Conservation (phyloP, 2,329 filamentous ascomycete species). For the Trichoderma aggressivum region DNA sequence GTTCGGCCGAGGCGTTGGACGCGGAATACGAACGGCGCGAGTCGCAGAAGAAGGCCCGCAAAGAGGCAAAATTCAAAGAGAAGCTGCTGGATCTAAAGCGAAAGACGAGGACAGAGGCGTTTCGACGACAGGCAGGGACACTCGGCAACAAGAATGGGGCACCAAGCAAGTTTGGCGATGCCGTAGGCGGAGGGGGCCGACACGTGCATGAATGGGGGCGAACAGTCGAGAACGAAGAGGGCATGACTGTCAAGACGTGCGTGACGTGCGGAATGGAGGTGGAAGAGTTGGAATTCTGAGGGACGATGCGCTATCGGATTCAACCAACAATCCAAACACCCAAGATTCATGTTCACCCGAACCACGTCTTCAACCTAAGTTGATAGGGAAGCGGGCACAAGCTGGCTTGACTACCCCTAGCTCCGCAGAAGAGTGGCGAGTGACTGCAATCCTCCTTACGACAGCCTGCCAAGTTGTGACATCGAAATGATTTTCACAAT, state of each 20-base stretch:
- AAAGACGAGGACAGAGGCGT: conserved; percentile 86
- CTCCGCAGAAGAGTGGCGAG: neutral
- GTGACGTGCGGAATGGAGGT: conserved; percentile 74
- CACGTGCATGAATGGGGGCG: conserved; percentile 89
- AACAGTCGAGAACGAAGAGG: conserved; percentile 64
- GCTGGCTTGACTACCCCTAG: neutral
- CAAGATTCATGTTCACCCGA: too few relatives aligned
- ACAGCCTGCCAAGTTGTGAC: neutral
- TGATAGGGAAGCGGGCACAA: neutral
- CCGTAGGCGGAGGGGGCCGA: conserved; percentile 61
- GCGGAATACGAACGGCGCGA: conserved; percentile 81
- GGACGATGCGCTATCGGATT: neutral
- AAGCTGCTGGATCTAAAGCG: conserved; percentile 90
- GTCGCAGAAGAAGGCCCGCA: conserved; percentile 74
- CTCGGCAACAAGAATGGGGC: conserved; percentile 52
- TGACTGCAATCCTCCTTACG: neutral
- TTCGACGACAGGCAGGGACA: conserved; percentile 65
- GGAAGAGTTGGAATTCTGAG: conserved; percentile 66
- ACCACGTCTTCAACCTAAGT: neutral
- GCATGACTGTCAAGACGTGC: conserved; percentile 78
- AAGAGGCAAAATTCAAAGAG: conserved; percentile 87
- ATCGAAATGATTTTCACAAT: neutral
- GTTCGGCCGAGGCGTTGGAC: conserved; percentile 78
- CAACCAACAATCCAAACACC: neutral
- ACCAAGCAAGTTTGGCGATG: conserved; percentile 68